A percentile compares a stretch with the other conserved stretches of the same genome.
Conservation (phyloP, 352 stramenopile genomes). For the Globisporangium yorkense region DNA sequence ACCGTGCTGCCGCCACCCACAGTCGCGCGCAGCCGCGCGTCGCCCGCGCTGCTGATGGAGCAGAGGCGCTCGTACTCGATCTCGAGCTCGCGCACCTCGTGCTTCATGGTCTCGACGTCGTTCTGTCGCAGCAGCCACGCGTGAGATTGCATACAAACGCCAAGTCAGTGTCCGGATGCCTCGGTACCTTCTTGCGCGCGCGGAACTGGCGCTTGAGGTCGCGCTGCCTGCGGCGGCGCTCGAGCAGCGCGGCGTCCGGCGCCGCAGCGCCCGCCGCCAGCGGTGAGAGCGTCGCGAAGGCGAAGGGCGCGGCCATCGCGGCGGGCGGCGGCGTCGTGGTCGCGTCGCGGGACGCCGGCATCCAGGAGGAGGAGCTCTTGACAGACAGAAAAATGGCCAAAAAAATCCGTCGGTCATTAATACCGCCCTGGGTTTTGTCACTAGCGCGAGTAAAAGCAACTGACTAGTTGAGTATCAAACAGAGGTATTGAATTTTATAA, state of each 20-base stretch:
- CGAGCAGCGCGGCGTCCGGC: conserved; percentile 5
- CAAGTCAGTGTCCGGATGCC: too few relatives aligned
- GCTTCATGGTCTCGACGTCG: conserved; percentile 38
- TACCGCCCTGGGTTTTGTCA: too few relatives aligned
- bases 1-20: not conserved
- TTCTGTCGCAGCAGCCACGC: conserved; percentile 12
- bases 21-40: not conserved
- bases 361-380: too few relatives aligned
- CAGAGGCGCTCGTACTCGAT: conserved; percentile 22
- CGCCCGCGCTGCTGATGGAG: conserved; percentile 13
- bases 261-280: not conserved
- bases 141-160: not conserved
- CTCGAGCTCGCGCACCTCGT: conserved; percentile 28
- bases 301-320: conserved; percentile 1
- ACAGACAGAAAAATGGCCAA: too few relatives aligned
- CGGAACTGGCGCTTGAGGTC: conserved; percentile 16
- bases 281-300: conserved; percentile 12
- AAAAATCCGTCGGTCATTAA: too few relatives aligned
- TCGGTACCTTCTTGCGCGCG: conserved; percentile 11
- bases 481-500: too few relatives aligned
- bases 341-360: not conserved
- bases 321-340: not conserved
- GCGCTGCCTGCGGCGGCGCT: conserved; percentile 15
- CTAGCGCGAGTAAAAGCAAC: too few relatives aligned
- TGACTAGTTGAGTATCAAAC: too few relatives aligned